These are phyloP conservation scores for Sarocladium brachiariae DNA, from an alignment of 2,329 filamentous ascomycete species.

Conservation along the genomic window DNA sequence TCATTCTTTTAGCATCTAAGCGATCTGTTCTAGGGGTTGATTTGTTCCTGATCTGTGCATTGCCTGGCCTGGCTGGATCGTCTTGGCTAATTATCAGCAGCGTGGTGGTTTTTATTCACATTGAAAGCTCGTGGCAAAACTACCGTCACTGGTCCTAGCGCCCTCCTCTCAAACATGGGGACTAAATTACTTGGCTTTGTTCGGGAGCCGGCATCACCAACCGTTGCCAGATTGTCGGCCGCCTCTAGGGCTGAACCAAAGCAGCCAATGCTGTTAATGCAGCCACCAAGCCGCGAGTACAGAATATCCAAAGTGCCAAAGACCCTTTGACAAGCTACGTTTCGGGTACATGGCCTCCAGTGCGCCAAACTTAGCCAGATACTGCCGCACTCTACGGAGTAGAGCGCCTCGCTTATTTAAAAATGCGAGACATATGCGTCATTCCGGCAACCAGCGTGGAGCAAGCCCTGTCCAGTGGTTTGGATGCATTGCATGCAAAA, in stretches of 20 bases:
- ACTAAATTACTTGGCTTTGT: not conserved
- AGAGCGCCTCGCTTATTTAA: not conserved
- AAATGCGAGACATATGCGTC: too few species aligned
- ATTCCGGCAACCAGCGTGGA: too few species aligned
- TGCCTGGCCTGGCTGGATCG: too few species aligned
- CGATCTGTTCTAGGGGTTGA: too few species aligned
- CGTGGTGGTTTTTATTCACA: too few species aligned
- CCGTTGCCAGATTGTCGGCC: not conserved
- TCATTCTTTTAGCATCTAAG: too few species aligned
- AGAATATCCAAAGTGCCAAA: not conserved
- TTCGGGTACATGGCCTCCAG: not conserved
- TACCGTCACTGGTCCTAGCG: not conserved
- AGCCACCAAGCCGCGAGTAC: not conserved
- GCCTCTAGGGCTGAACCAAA: not conserved
- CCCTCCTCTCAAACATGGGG: not conserved
- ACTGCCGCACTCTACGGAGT: not conserved
- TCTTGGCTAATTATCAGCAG: not conserved
- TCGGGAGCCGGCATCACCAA: not conserved
- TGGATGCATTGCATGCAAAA: not conserved
- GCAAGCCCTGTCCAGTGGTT: not conserved
- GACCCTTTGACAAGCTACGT: not conserved
- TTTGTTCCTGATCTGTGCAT: too few species aligned
- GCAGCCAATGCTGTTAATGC: not conserved
- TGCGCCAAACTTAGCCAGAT: not conserved
- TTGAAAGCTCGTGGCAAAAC: not conserved